Conservation (phyloP, 148 eudicot species). For the Heliosperma pusillum region DNA sequence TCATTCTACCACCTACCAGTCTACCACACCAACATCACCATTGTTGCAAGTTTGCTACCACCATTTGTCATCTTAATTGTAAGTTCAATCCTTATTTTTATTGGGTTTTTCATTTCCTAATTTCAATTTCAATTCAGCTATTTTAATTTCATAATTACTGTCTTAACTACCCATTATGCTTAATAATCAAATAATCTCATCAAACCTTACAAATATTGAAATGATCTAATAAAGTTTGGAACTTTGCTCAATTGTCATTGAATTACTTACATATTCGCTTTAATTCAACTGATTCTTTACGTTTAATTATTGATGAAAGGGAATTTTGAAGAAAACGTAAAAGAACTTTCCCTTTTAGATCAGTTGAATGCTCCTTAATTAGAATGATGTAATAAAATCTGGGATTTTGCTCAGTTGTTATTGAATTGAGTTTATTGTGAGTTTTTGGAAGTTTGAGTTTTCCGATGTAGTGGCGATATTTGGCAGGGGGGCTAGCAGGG, state of each 20-base stretch:
- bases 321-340: too few relatives aligned
- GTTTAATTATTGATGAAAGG: too few relatives aligned
- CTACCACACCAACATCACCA: not conserved
- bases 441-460: not conserved
- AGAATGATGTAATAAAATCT: too few relatives aligned
- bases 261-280: too few relatives aligned
- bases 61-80: not conserved
- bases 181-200: not conserved
- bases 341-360: too few relatives aligned
- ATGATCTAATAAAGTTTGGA: too few relatives aligned
- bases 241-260: too few relatives aligned
- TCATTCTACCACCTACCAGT: not conserved
- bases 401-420: not conserved
- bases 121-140: not conserved
- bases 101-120: not conserved
- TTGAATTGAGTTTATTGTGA: not conserved
- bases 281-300: too few relatives aligned
- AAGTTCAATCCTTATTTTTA: not conserved
- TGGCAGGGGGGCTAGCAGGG: too few relatives aligned
- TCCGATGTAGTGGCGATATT: not conserved
- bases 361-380: too few relatives aligned
- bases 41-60: not conserved
- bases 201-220: not conserved
- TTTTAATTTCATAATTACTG: not conserved
- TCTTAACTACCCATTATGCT: not conserved